Percentiles rank a stretch among this genome's conserved stretches.
phyloP scores from a whole-genome alignment of 768 basidiomycete genomes.

The Mycena indigotica region DNA sequence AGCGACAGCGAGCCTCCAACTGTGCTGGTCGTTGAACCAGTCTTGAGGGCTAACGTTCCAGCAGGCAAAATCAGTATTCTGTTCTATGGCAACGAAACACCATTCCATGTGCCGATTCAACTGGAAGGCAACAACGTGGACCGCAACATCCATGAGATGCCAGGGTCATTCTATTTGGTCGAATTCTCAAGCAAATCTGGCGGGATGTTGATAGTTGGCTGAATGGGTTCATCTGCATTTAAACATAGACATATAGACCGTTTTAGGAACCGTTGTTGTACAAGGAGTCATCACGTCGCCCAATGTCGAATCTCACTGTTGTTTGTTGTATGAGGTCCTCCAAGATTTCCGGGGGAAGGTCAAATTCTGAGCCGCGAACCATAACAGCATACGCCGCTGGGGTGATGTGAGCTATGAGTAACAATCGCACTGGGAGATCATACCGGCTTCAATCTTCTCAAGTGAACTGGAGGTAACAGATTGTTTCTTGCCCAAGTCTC shows the following conservation, averaged over 20 bases:
- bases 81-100: conserved; percentile 13
- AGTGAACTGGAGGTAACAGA: conserved; percentile 83
- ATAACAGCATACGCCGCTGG: conserved; percentile 69
- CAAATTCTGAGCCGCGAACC: conserved; percentile 73
- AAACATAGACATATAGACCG: too few relatives aligned
- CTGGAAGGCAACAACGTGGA: conserved; percentile 30
- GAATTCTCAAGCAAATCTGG: conserved; percentile 26
- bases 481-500: conserved; percentile 85
- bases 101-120: conserved; percentile 24
- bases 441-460: conserved; percentile 93
- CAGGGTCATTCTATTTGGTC: conserved; percentile 21
- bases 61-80: conserved; percentile 20
- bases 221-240: too few relatives aligned
- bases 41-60: conserved; percentile 22
- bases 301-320: conserved; percentile 36
- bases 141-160: conserved; percentile 22
- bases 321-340: conserved; percentile 66
- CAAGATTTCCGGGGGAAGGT: conserved; percentile 65
- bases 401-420: conserved; percentile 14
- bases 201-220: conserved; percentile 30
- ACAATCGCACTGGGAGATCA: too few relatives aligned
- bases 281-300: neutral
- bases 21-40: neutral
- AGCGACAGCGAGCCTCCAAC: neutral
- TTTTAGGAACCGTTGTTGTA: neutral